These are phyloP conservation scores for Ceraceosorus guamensis DNA, from an alignment of 1,284 basidiomycete genomes.

Conservation along the genomic window DNA sequence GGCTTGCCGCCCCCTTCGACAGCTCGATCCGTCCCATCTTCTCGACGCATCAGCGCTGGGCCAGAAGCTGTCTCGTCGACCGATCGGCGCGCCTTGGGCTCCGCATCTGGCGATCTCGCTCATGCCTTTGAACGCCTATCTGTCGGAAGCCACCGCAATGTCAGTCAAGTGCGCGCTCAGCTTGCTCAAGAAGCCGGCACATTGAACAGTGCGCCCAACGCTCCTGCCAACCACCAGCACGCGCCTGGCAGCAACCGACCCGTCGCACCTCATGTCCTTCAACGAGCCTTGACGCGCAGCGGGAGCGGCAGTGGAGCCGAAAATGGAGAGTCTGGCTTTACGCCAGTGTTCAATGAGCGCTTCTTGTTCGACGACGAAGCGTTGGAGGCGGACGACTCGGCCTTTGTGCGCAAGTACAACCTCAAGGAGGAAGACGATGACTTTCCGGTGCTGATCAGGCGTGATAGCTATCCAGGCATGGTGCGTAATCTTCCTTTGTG, in stretches of 20 bases:
- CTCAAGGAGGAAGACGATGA: slow-evolving; percentile 52
- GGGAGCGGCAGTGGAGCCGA: slow-evolving; percentile 3
- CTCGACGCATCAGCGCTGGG: slow-evolving; percentile 14
- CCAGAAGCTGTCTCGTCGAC: background rate
- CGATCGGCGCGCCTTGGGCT: slow-evolving; percentile 1
- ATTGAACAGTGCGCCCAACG: background rate
- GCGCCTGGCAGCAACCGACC: background rate
- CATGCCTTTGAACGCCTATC: slow-evolving; percentile 11
- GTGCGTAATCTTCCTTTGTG: slow-evolving; percentile 51
- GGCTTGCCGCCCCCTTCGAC: slow-evolving; percentile 9
- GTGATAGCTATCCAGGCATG: slow-evolving; percentile 57
- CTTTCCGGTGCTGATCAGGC: slow-evolving; percentile 56
- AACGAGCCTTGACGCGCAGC: background rate
- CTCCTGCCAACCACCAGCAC: background rate
- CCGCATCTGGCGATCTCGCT: slow-evolving; percentile 9
- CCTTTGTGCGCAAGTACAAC: slow-evolving; percentile 47
- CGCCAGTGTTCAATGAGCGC: slow-evolving; percentile 40
- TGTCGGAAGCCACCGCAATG: slow-evolving; percentile 1
- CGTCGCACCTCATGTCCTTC: slow-evolving; percentile 1
- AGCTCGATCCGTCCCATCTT: slow-evolving; percentile 24
- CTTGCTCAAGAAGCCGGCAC: background rate
- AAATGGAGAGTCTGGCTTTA: slow-evolving; percentile 15
- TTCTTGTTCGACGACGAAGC: slow-evolving; percentile 46
- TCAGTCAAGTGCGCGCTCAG: background rate
- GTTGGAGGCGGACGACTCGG: slow-evolving; percentile 42